These are phyloP conservation scores for Amanita muscaria DNA, from an alignment of 768 basidiomycete genomes.

Conservation along the genomic window DNA sequence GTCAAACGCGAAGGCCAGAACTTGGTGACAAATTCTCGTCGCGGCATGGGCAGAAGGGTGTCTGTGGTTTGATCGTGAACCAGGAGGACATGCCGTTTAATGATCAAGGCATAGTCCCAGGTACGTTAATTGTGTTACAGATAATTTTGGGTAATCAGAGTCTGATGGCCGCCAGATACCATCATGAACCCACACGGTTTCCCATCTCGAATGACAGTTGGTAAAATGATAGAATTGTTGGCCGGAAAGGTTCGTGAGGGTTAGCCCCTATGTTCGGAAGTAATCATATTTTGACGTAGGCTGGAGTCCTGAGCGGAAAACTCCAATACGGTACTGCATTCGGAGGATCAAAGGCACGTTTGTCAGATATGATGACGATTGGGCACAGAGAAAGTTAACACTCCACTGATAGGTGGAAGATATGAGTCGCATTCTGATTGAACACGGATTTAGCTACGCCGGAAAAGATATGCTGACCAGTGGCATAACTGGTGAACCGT, in stretches of 20 bases:
- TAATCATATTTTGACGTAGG: conserved; percentile 34
- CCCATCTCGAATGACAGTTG: conserved; percentile 98
- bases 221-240: conserved; percentile 98
- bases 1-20: conserved; percentile 94
- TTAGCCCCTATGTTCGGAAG: conserved; percentile 7
- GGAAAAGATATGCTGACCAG: conserved; percentile 99
- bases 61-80: conserved; percentile 96
- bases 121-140: conserved; percentile 40
- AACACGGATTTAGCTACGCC: conserved; percentile 92
- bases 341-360: conserved; percentile 87
- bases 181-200: conserved; percentile 99
- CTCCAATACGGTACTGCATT: conserved; percentile 95
- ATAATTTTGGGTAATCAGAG: too few species aligned
- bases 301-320: conserved; percentile 83
- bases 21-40: conserved; percentile 98
- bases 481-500: conserved; percentile 93
- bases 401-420: conserved; percentile 82
- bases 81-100: conserved; percentile 99
- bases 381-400: too few species aligned
- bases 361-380: too few species aligned
- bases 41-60: conserved; percentile 97
- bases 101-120: conserved; percentile 90
- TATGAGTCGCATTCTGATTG: conserved; percentile 94
- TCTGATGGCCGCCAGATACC: conserved; percentile 80
- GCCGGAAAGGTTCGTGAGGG: conserved; percentile 70